These are phyloP conservation scores for Coleophoma crateriformis DNA, from an alignment of 2,329 filamentous ascomycete species.

Conservation along the genomic window DNA sequence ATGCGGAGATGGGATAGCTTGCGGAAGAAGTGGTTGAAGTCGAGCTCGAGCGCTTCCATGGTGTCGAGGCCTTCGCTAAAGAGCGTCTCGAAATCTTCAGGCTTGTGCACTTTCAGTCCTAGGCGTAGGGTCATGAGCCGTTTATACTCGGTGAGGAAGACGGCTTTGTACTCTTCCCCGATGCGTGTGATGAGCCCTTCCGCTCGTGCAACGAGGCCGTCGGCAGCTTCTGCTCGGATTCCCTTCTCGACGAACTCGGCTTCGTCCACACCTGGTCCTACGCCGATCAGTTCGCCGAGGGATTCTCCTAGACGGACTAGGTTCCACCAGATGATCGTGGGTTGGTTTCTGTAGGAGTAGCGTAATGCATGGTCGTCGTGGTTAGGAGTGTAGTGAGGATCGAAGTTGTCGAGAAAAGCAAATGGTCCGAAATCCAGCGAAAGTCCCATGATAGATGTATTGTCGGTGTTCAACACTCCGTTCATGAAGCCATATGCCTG, in stretches of 20 bases:
- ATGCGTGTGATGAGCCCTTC: constrained; percentile 76
- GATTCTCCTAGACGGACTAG: constrained; percentile 85
- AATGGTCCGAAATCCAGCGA: constrained; percentile 96
- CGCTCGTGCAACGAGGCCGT: constrained; percentile 69
- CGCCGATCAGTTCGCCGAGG: constrained; percentile 81
- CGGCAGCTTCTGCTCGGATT: constrained; percentile 60
- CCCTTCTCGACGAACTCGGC: constrained; percentile 67
- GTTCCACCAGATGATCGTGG: constrained; percentile 98
- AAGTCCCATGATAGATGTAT: constrained; percentile 84
- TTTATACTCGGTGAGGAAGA: constrained; percentile 88
- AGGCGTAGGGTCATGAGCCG: constrained; percentile 74
- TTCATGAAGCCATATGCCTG: constrained; percentile 99
- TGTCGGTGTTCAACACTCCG: constrained; percentile 95
- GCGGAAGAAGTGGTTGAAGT: constrained; percentile 94
- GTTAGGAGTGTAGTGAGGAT: constrained; percentile 91
- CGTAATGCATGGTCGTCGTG: constrained; percentile 86
- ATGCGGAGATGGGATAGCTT: constrained; percentile 62
- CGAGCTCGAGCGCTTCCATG: constrained; percentile 75
- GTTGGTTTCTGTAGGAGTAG: constrained; percentile 91
- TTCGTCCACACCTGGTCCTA: constrained; percentile 67
- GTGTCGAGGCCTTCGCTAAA: constrained; percentile 80
- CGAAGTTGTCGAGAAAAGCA: constrained; percentile 96
- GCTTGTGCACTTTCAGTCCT: constrained; percentile 64
- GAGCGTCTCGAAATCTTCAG: constrained; percentile 71
- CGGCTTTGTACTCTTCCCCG: constrained; percentile 82